Evolutionary conservation across 768 basidiomycete species (phyloP).

Genomic region (Lactarius quietus): DNA sequence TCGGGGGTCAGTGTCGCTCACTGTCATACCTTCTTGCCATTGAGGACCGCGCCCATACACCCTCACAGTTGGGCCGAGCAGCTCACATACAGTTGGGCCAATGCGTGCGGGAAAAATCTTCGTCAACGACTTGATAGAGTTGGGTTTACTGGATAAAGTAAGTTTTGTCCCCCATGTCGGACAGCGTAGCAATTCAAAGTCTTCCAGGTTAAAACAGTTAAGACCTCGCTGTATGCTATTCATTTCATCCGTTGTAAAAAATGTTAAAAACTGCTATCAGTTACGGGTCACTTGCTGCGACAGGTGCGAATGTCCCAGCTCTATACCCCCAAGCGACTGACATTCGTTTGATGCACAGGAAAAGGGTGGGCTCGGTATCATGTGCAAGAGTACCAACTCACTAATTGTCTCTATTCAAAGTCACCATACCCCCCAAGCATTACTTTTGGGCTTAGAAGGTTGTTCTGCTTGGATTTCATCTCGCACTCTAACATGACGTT

Average conservation of each 20-base stretch:
- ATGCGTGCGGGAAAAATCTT: conserved; percentile 94
- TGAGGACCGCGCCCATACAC: not conserved
- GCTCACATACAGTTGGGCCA: conserved; percentile 70
- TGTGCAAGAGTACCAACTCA: conserved; percentile 8
- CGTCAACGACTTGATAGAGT: conserved; percentile 65
- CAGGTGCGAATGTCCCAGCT: conserved; percentile 46
- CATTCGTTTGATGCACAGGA: conserved; percentile 39
- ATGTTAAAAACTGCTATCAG: conserved; percentile 36
- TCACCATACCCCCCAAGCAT: conserved; percentile 85
- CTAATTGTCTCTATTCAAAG: conserved; percentile 35
- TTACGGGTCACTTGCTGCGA: conserved; percentile 92
- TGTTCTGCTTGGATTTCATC: not conserved
- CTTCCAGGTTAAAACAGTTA: conserved; percentile 67
- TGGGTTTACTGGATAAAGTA: conserved; percentile 68
- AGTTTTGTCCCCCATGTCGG: conserved; percentile 12
- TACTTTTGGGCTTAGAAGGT: conserved; percentile 77
- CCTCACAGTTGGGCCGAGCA: conserved; percentile 50
- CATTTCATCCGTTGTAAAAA: not conserved
- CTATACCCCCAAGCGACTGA: conserved; percentile 5
- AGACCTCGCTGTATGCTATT: conserved; percentile 70
- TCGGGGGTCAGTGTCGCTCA: conserved; percentile 63
- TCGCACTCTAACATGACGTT: not conserved
- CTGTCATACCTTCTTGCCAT: conserved; percentile 26
- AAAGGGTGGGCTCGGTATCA: conserved; percentile 57
- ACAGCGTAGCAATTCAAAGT: not conserved